Evolutionary conservation across 2,329 filamentous ascomycete genomes (phyloP).

Genomic region (Hypoxylon sp.): DNA sequence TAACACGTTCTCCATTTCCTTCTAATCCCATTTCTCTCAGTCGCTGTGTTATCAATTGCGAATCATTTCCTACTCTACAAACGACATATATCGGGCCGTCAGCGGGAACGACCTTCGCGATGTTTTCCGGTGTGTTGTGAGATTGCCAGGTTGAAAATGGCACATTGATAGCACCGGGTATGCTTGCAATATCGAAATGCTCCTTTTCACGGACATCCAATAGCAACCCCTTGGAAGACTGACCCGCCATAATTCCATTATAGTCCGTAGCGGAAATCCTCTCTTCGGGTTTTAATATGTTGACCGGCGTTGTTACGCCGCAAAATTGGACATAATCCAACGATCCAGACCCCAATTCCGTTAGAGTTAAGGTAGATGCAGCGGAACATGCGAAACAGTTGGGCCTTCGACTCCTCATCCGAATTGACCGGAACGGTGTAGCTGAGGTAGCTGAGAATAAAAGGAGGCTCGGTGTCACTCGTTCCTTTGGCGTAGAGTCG

Average conservation of each 20-base stretch:
- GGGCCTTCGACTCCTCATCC: slow-evolving; percentile 74
- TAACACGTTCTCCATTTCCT: slow-evolving; percentile 64
- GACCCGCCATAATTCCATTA: slow-evolving; percentile 47
- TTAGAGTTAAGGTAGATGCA: slow-evolving; percentile 69
- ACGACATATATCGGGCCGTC: slow-evolving; percentile 75
- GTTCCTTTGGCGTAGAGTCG: slow-evolving; percentile 28
- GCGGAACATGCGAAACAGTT: slow-evolving; percentile 83
- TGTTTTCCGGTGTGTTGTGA: slow-evolving; percentile 49
- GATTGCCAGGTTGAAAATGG: slow-evolving; percentile 69
- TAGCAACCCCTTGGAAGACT: slow-evolving; percentile 63
- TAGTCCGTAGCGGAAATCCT: slow-evolving; percentile 76
- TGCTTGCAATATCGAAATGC: slow-evolving; percentile 82
- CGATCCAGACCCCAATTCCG: slow-evolving; percentile 71
- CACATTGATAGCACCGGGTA: slow-evolving; percentile 81
- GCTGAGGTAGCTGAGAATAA: slow-evolving; percentile 61
- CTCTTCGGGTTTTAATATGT: slow-evolving; percentile 70
- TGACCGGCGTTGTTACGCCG: slow-evolving; percentile 68
- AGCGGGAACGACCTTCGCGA: slow-evolving; percentile 54
- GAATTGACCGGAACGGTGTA: slow-evolving; percentile 76
- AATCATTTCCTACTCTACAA: slow-evolving; percentile 82
- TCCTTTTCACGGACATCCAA: slow-evolving; percentile 88
- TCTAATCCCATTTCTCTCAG: slow-evolving; percentile 72
- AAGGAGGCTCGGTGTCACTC: slow-evolving; percentile 54
- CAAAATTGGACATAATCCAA: slow-evolving; percentile 91
- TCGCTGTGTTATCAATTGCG: slow-evolving; percentile 74